Base-by-base conservation (phyloP, 208 protist genomes). In the Trypanosoma platydactyli region DNA sequence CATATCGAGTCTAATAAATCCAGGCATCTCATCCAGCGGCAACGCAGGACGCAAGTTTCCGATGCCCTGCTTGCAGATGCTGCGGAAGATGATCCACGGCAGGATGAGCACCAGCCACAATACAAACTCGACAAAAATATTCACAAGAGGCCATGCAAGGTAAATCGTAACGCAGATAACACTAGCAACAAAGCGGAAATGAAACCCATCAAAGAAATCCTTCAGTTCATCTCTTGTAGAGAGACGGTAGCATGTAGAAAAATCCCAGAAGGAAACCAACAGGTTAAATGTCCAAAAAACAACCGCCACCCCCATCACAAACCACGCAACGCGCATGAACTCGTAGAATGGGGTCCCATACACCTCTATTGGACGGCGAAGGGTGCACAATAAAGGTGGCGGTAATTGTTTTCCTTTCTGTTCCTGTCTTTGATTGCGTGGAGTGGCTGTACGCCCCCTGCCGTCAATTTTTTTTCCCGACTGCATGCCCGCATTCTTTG, bases 321-420 rank as follows among this genome's bases (percentile, higher is more conserved):
- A 72, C 86, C 89, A 94, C 45, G 84, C 89, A 48, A 90, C 54
- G 63, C 89, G 86, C 52, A 92, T 79, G 60, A 91, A 89, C 51
- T 91, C 86, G 71, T 92, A 94, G 41, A 86, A 88, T 15, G 85
- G 84, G 1, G 89, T 94, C 24, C 85, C 84, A 76, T 91, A 94
- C 35, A 94, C 64, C 73, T 91, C 77, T 49, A 90, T 72, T 15
- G 77, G 65, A 1, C 29, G 27, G 51, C 18, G 16, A 40, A 15
- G 3, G 22, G 22, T 0, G 35, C 7, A 58, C 15, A 16, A 16
- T 27, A 12, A 9, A 22, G 24, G 1, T 24, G 22, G n/a, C 5
- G 38, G 63, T 49, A 40, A 1, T 15, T 52, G 25, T 16, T 46
- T 1, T 3, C 46, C 16, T 62, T 59, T 16, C 53, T 60, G 22